A percentile compares a stretch with the other conserved stretches of the same genome.
These are phyloP conservation scores for Talaromyces liani DNA, from an alignment of 495 filamentous ascomycete genomes.

Conservation along the genomic window DNA sequence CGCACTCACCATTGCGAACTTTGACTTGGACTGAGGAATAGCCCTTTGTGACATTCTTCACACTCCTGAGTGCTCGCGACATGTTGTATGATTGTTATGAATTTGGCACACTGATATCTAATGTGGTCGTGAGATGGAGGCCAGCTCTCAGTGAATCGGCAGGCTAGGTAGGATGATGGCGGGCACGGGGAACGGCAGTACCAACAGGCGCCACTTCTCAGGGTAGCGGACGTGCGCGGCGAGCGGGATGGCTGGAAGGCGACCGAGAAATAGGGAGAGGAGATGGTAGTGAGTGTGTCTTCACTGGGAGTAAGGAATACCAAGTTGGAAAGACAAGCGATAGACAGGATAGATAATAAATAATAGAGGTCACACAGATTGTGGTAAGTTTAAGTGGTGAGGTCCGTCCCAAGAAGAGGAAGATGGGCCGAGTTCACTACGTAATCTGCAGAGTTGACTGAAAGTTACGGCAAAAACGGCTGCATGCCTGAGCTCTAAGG, in stretches of 20 bases:
- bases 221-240: background rate
- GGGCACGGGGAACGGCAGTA: background rate
- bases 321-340: background rate
- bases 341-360: background rate
- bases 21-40: slow-evolving; percentile 97
- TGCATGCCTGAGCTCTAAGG: background rate
- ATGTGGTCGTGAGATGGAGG: background rate
- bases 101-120: background rate
- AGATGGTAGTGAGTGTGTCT: background rate
- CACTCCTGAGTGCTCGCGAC: slow-evolving; percentile 96
- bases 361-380: background rate
- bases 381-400: background rate
- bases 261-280: background rate
- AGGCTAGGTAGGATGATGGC: background rate
- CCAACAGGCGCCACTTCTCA: slow-evolving; percentile 16
- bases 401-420: background rate
- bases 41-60: slow-evolving; percentile 99
- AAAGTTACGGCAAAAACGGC: background rate
- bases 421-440: slow-evolving; percentile 1
- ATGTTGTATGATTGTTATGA: slow-evolving; percentile 42
- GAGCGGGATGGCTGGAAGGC: slow-evolving; percentile 16
- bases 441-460: background rate
- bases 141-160: slow-evolving; percentile 5
- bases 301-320: background rate
- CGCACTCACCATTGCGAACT: slow-evolving; percentile 89